Base-by-base conservation (phyloP, 768 basidiomycete species). In the Sporobolomyces roseus region DNA sequence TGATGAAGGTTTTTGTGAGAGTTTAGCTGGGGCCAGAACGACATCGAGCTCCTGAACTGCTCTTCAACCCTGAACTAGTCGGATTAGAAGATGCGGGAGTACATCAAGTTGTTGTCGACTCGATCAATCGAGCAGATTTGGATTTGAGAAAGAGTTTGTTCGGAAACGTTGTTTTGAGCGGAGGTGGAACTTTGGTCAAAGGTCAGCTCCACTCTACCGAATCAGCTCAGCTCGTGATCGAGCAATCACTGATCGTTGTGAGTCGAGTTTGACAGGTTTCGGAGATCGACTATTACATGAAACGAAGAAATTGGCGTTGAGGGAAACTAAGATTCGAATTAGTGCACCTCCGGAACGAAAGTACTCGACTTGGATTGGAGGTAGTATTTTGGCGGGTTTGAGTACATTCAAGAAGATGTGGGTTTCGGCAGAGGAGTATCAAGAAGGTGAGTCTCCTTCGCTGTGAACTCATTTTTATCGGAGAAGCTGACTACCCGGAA, bases 381-480 rank as follows among this genome's bases (percentile, higher is more conserved):
- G 96, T 8, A 93, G 91, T 64, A 99, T 99, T 77, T 80, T 99
- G 60, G 94, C 94, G 56, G 93, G 93, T 45, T 79, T 99, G 70
- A 93, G 86, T 74, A 96, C 96, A 41, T 99, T 99, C 84, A 97
- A 94, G 81, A 96, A 96, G 92, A 98, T 99, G 94, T 99, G 96
- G 94, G 91, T 99, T 58, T 93, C 92, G 52, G 93, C 93, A 45
- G 94, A 99, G 80, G 96, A 98, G 80, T 98, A 97, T 78, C 92
- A 96, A 80, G 94, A 99, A 79, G 94, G 75, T 71, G 53, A 51
- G 75, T 68, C 7, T 12, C 17, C 14, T 25, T 45, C 23, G 5
- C 14, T 54, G 0, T n/a, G n/a, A n/a, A n/a, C n/a, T n/a, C n/a
- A n/a, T n/a, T n/a, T n/a, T n/a, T n/a, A n/a, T n/a, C n/a, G n/a